phyloP scores from a whole-genome alignment of 2,329 filamentous ascomycete genomes.

The Aspergillus pseudonomiae region DNA sequence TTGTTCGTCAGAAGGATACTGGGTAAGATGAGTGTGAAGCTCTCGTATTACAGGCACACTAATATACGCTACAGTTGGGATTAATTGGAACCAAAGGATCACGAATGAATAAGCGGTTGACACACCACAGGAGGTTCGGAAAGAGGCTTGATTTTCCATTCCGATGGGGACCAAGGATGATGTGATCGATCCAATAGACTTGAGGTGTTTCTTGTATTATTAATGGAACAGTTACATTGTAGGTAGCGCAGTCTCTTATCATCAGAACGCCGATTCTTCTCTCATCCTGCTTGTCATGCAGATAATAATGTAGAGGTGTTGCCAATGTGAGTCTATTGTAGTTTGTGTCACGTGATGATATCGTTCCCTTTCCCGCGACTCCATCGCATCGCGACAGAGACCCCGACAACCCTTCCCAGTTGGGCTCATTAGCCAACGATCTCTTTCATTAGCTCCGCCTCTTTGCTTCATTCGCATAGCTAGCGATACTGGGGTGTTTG shows the following conservation, averaged over 20 bases:
- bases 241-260: constrained; percentile 15
- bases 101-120: background rate
- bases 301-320: background rate
- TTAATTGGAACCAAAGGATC: constrained; percentile 19
- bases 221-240: constrained; percentile 20
- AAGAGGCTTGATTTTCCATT: constrained; percentile 7
- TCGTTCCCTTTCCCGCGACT: constrained; percentile 9
- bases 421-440: constrained; percentile 5
- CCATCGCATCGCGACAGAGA: constrained; percentile 17
- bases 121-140: background rate
- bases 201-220: constrained; percentile 24
- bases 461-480: background rate
- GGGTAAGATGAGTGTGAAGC: constrained; percentile 56
- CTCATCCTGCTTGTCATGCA: background rate
- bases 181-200: constrained; percentile 12
- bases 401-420: constrained; percentile 4
- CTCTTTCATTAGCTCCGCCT: background rate
- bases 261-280: constrained; percentile 11
- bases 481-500: background rate
- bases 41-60: constrained; percentile 10
- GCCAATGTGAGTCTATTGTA: background rate
- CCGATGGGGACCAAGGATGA: constrained; percentile 6
- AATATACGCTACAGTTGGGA: constrained; percentile 31
- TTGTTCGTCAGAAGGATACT: constrained; percentile 76
- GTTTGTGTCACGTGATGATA: constrained; percentile 17